These are phyloP conservation scores for Mycosphaerella arachidis DNA, from an alignment of 2,329 filamentous ascomycete genomes.

Conservation along the genomic window DNA sequence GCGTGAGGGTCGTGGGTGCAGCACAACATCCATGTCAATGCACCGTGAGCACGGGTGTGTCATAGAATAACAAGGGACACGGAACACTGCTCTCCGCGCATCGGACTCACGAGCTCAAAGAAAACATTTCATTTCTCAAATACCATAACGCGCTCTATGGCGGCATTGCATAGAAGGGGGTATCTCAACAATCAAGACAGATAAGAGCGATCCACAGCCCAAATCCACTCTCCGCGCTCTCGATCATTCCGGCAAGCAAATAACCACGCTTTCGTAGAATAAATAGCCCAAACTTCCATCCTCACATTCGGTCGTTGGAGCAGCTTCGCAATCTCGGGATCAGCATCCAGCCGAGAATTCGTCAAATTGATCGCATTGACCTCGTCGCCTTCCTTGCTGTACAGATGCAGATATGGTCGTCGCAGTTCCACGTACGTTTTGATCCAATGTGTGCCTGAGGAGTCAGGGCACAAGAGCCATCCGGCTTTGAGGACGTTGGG, in stretches of 20 bases:
- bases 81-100: too few relatives aligned
- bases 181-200: slow-evolving; percentile 2
- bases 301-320: slow-evolving; percentile 44
- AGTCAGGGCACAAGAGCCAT: slow-evolving; percentile 75
- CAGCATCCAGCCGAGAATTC: slow-evolving; percentile 86
- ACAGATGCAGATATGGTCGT: slow-evolving; percentile 85
- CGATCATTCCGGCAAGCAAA: slow-evolving; percentile 85
- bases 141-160: too few relatives aligned
- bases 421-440: slow-evolving; percentile 90
- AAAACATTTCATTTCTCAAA: too few relatives aligned
- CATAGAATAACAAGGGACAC: too few relatives aligned
- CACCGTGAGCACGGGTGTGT: neutral
- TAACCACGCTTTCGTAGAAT: slow-evolving; percentile 90
- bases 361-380: slow-evolving; percentile 82
- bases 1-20: neutral
- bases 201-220: slow-evolving; percentile 83
- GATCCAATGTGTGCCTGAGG: slow-evolving; percentile 76
- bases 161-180: neutral
- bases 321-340: slow-evolving; percentile 78
- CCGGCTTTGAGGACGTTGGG: slow-evolving; percentile 70
- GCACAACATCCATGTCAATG: neutral
- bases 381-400: slow-evolving; percentile 84
- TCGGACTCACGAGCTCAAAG: too few relatives aligned
- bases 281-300: slow-evolving; percentile 75
- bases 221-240: slow-evolving; percentile 96